Conservation (phyloP, 2,329 filamentous ascomycete species). For the Penicillium concentricum region DNA sequence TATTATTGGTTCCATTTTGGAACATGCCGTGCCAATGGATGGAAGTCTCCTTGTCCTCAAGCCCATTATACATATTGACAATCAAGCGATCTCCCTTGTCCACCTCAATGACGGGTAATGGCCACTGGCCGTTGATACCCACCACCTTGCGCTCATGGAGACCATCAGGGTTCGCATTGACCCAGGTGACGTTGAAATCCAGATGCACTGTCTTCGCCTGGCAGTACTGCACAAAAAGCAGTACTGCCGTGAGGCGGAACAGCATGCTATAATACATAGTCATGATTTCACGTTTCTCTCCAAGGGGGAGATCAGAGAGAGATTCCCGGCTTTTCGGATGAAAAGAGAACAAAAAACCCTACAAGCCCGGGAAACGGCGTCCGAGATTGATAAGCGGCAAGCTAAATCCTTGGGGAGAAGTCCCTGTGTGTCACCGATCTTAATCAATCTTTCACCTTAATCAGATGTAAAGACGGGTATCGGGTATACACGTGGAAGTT, state of each 20-base stretch:
- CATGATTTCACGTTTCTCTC: neutral
- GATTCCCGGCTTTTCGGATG: neutral
- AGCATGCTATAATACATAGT: neutral
- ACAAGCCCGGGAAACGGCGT: neutral
- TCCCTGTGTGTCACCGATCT: neutral
- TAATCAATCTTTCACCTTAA: neutral
- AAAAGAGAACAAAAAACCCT: neutral
- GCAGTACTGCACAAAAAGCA: slow-evolving; percentile 8
- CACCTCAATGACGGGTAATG: slow-evolving; percentile 68
- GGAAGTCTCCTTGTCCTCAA: slow-evolving; percentile 62
- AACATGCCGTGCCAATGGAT: slow-evolving; percentile 78
- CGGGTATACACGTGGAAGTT: neutral
- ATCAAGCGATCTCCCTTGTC: slow-evolving; percentile 72
- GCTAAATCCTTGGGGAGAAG: neutral
- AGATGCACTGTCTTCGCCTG: slow-evolving; percentile 17
- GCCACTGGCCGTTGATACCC: slow-evolving; percentile 73
- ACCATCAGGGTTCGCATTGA: slow-evolving; percentile 57
- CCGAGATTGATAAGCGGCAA: neutral
- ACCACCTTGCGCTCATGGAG: slow-evolving; percentile 55
- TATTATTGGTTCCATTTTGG: slow-evolving; percentile 71
- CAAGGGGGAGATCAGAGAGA: neutral
- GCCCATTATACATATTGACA: slow-evolving; percentile 67
- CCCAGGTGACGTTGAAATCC: slow-evolving; percentile 57
- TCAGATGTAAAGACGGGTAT: neutral
- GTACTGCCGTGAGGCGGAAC: neutral